A percentile compares a stretch with the other conserved stretches of the same genome.
These are phyloP conservation scores for Malassezia equina DNA, from an alignment of 1,284 basidiomycete species.

Conservation along the genomic window DNA sequence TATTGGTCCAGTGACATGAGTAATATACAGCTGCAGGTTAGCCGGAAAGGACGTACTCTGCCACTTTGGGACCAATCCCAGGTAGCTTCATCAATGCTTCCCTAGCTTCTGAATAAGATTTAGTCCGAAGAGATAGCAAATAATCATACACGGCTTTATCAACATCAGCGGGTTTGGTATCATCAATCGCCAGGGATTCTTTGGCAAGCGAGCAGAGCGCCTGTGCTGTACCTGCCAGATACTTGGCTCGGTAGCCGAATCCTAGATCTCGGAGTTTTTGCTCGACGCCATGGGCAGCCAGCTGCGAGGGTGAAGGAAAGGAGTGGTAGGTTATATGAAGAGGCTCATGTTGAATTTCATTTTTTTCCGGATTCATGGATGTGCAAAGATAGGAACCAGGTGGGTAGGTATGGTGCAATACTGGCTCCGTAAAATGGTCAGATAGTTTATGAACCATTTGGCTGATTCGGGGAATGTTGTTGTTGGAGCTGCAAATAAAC, in stretches of 20 bases:
- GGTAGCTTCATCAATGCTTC: constrained; percentile 65
- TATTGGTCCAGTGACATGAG: constrained; percentile 84
- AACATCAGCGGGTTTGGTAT: neutral
- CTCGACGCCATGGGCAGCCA: constrained; percentile 56
- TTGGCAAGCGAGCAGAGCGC: constrained; percentile 55
- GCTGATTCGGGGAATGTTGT: constrained; percentile 59
- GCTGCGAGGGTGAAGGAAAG: constrained; percentile 66
- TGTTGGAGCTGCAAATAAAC: constrained; percentile 97
- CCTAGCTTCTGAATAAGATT: constrained; percentile 58
- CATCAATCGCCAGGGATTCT: neutral
- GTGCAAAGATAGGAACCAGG: constrained; percentile 6
- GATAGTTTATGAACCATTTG: constrained; percentile 47
- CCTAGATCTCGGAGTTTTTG: constrained; percentile 64
- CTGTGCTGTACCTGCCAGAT: constrained; percentile 70
- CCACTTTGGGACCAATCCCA: constrained; percentile 77
- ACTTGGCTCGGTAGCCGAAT: constrained; percentile 90
- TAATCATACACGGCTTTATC: constrained; percentile 53
- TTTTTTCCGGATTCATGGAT: constrained; percentile 1
- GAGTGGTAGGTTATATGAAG: constrained; percentile 58
- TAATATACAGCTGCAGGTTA: constrained; percentile 71
- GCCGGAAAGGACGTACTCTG: constrained; percentile 21
- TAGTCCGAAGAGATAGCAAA: constrained; percentile 56
- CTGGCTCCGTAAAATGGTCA: constrained; percentile 54
- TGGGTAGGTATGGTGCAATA: constrained; percentile 50
- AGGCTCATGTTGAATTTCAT: neutral